These are phyloP conservation scores for Phytophthora parvispora DNA, from an alignment of 352 stramenopile species.

Conservation along the genomic window DNA sequence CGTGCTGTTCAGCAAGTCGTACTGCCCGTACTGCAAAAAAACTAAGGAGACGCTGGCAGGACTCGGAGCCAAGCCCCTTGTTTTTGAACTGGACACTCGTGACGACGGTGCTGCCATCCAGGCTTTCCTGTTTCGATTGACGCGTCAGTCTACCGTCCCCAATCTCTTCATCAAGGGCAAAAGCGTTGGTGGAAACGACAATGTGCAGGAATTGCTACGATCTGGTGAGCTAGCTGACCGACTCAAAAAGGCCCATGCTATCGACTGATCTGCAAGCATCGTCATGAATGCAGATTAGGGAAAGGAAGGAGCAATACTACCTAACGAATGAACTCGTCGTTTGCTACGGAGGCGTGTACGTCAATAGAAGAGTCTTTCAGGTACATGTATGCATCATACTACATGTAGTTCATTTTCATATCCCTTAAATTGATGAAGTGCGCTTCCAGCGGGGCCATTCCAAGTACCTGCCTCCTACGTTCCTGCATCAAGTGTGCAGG, in stretches of 20 bases:
- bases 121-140: slow-evolving; percentile 92
- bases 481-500: slow-evolving; percentile 48
- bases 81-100: slow-evolving; percentile 87
- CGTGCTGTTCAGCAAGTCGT: slow-evolving; percentile 91
- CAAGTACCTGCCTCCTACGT: not conserved
- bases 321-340: slow-evolving; percentile 24
- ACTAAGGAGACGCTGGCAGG: slow-evolving; percentile 75
- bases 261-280: slow-evolving; percentile 39
- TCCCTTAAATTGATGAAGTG: not conserved
- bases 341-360: not conserved
- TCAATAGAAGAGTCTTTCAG: not conserved
- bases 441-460: not conserved
- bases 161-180: slow-evolving; percentile 99
- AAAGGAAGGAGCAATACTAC: not conserved
- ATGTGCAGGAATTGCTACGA: slow-evolving; percentile 88
- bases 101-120: slow-evolving; percentile 94
- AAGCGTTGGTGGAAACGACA: slow-evolving; percentile 96
- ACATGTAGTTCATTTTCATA: slow-evolving; percentile 11
- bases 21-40: slow-evolving; percentile 90
- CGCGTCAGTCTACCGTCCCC: slow-evolving; percentile 96
- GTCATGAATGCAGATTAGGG: slow-evolving; percentile 4
- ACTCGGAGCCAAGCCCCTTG: slow-evolving; percentile 68
- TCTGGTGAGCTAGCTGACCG: slow-evolving; percentile 93
- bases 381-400: not conserved
- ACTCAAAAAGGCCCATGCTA: slow-evolving; percentile 77